Conservation (phyloP, 352 stramenopile species). For the Pythium scleroteichum region DNA sequence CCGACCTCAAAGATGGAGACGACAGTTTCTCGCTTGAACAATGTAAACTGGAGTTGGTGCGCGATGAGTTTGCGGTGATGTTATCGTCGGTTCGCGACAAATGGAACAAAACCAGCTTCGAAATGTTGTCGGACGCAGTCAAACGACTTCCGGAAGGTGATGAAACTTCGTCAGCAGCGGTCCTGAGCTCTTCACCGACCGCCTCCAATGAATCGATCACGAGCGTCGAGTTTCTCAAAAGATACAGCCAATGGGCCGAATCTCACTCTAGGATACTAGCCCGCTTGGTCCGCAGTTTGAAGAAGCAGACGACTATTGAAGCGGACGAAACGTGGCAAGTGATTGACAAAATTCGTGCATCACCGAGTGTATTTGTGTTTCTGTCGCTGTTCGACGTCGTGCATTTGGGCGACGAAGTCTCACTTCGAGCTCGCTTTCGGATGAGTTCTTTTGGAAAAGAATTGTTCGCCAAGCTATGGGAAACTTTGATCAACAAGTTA, state of each 20-base stretch:
- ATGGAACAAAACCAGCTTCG: background rate
- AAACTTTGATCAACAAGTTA: conserved; percentile 45
- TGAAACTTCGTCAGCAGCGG: background rate
- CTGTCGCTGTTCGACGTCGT: conserved; percentile 52
- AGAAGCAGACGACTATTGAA: background rate
- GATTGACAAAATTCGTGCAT: conserved; percentile 3
- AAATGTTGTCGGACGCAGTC: conserved; percentile 1
- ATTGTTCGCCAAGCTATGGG: conserved; percentile 47
- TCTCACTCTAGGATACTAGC: background rate
- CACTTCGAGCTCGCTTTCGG: conserved; percentile 37
- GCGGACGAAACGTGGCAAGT: background rate
- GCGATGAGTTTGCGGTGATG: conserved; percentile 7
- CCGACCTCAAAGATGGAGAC: background rate
- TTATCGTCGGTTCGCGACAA: conserved; percentile 1
- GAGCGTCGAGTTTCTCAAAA: background rate
- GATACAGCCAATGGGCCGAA: background rate
- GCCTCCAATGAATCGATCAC: background rate
- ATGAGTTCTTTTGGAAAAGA: conserved; percentile 49
- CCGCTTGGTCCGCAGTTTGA: background rate
- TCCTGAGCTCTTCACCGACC: background rate
- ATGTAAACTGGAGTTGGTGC: background rate
- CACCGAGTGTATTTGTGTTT: conserved; percentile 55
- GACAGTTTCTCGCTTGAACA: background rate
- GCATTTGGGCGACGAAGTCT: conserved; percentile 20
- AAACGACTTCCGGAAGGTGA: background rate